phyloP scores from a whole-genome alignment of 768 basidiomycete species.

The Lactarius hatsudake region DNA sequence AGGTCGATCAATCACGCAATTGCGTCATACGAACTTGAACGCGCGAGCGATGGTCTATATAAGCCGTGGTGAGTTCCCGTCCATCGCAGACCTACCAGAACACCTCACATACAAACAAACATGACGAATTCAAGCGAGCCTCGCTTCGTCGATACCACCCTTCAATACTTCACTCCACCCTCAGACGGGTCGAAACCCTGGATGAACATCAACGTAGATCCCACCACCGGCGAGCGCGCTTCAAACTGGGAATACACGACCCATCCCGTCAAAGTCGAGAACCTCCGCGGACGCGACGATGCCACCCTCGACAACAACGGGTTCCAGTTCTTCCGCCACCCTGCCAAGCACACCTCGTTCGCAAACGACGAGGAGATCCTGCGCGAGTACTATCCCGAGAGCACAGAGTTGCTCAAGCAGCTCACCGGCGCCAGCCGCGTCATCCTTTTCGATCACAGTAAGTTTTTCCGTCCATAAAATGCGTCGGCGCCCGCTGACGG shows the following conservation, averaged over 20 bases:
- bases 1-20: background rate
- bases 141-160: constrained; percentile 16
- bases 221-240: constrained; percentile 33
- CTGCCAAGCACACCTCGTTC: constrained; percentile 49
- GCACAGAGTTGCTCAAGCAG: constrained; percentile 54
- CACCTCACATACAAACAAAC: background rate
- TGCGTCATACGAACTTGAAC: background rate
- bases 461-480: constrained; percentile 28
- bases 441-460: constrained; percentile 66
- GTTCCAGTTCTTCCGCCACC: constrained; percentile 43
- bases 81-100: background rate
- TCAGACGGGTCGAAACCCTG: constrained; percentile 34
- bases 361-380: constrained; percentile 49
- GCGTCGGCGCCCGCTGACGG: background rate
- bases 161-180: constrained; percentile 31
- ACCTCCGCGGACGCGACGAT: constrained; percentile 49
- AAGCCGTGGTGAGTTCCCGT: background rate
- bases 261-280: constrained; percentile 44
- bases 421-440: constrained; percentile 58
- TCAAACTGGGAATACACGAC: constrained; percentile 39
- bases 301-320: constrained; percentile 49
- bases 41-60: background rate
- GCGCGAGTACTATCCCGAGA: constrained; percentile 60
- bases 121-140: constrained; percentile 11
- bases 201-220: constrained; percentile 30